phyloP scores from a whole-genome alignment of 1,284 basidiomycete genomes.

The Cryptococcus sp. region DNA sequence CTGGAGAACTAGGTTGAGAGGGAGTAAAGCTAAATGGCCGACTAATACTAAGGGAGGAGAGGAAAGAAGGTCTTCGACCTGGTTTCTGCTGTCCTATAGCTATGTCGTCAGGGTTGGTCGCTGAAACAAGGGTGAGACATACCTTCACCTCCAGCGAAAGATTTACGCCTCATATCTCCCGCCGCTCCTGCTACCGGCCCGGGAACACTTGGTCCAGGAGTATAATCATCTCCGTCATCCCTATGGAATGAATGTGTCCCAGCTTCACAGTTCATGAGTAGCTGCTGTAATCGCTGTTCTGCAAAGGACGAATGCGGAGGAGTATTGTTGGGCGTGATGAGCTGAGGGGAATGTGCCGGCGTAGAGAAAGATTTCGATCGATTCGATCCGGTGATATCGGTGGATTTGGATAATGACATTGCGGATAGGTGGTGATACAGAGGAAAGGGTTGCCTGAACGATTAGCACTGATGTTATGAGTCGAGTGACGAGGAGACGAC shows the following conservation, averaged over 20 bases:
- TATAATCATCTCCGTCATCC: conserved; percentile 16
- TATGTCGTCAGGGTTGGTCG: background rate
- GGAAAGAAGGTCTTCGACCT: conserved; percentile 14
- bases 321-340: background rate
- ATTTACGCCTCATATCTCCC: conserved; percentile 6
- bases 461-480: background rate
- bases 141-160: conserved; percentile 5
- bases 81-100: background rate
- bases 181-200: background rate
- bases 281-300: conserved; percentile 21
- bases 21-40: conserved; percentile 9
- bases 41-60: conserved; percentile 12
- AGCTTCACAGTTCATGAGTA: conserved; percentile 25
- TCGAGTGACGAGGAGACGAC: background rate
- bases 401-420: background rate
- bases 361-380: background rate
- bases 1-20: background rate
- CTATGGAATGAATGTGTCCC: conserved; percentile 31
- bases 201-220: background rate
- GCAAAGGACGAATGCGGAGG: conserved; percentile 1
- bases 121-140: background rate
- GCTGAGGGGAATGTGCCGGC: background rate
- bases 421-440: background rate
- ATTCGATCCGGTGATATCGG: background rate
- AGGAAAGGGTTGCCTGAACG: background rate